Base-by-base conservation (phyloP, 2,329 filamentous ascomycete genomes). In the Talaromyces rugulosus region DNA sequence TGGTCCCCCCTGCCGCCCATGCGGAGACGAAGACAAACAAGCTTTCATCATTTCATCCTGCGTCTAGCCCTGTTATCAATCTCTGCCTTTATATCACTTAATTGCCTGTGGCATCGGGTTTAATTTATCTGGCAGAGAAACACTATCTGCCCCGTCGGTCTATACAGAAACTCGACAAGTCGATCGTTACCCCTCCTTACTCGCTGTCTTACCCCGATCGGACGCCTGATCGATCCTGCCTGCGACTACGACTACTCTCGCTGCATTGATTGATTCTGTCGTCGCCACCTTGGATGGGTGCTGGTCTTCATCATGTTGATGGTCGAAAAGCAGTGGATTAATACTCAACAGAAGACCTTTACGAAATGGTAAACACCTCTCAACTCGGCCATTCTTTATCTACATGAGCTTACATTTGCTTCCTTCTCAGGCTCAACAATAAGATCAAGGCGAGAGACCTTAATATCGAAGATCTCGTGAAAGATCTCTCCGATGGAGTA, bases 341-440 rank as follows among this genome's bases (percentile, higher is more conserved):
- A 83, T 73, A 92, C 96, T 78, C 94, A 98, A 82, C 90, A 98
- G 78, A 99, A 98, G 85, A 99, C 95, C 31, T 99, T 99, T 78
- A 96, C 93, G 63, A 99, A 98, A 91, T 99, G 95, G 89, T 91
- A 56, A 8, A 68, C 66, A 23, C 18, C 4, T 18, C 33, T 27
- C 54, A 56, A 27, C 33, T 23, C 16, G 5, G 16, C 14, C 36
- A 7, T 40, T 16, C 16, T 40, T 40, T 40, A 16, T 40, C 16
- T 40, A n/a, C 16, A 40, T n/a, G 6, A n/a, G 36, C 28, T 36
- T 16, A 27, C 47, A 31, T 4, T 18, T 28, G 31, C 51, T 56
- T 44, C 31, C 50, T 34, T 18, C 56, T 23, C 73, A 95, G 92
- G 95, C 86, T 99, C 68, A 99, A 99, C 79, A 96, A 92, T 70